A percentile compares a stretch with the other conserved stretches of the same genome.
Conservation (phyloP, 306 rosid genomes). For the Cucurbita moschata region DNA sequence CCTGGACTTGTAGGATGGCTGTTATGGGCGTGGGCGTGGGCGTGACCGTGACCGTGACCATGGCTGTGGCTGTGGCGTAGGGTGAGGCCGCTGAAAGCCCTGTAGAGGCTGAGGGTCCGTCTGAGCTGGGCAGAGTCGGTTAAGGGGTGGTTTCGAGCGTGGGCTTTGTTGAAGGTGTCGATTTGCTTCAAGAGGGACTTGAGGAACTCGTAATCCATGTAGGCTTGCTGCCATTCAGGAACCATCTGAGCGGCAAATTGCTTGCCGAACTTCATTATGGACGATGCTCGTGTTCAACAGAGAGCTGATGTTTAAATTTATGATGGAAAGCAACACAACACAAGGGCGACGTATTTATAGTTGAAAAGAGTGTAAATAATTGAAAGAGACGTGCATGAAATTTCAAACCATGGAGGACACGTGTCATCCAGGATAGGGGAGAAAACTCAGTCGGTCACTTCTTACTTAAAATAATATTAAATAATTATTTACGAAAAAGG, state of each 20-base stretch:
- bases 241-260: neutral
- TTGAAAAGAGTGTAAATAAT: neutral
- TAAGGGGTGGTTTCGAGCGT: neutral
- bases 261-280: neutral
- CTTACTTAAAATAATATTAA: no score
- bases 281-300: neutral
- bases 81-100: neutral
- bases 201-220: conserved; percentile 1
- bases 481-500: no score
- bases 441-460: neutral
- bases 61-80: neutral
- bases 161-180: neutral
- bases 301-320: neutral
- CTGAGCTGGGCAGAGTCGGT: neutral
- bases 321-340: no score
- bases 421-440: neutral
- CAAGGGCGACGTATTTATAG: neutral
- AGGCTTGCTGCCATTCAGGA: neutral
- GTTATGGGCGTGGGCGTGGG: neutral
- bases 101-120: neutral
- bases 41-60: neutral
- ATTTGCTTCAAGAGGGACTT: conserved; percentile 5
- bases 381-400: neutral
- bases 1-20: neutral
- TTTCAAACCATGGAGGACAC: neutral